Evolutionary conservation across 1,284 basidiomycete species (phyloP), one percentile per base, ranked within the genome.

Genomic region (Athelia sp.): DNA sequence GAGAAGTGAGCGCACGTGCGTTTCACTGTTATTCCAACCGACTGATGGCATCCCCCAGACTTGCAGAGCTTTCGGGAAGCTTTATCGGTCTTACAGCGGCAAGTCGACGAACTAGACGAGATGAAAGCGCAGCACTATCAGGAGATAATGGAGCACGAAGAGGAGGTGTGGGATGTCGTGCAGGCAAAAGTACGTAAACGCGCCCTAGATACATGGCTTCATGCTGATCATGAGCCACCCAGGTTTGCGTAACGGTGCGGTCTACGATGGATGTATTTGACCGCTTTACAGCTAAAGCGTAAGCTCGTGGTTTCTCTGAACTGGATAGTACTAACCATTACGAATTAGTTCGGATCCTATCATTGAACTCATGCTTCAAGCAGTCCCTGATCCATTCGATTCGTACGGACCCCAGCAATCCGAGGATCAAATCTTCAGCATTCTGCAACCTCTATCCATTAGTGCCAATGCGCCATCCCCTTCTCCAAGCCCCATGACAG

Each of bases 361-460:
- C 47, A 82, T 98, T 52, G 93, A 97, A 64, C 87, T 87, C 3
- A 88, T 98, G 79, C 75, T 97, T 2, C 86, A 93, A 62, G 79
- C 85, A 6, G 82, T 96, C 43, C 93, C 93, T 11, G 94, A 98
- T 65, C 92, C 94, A 19, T 97, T 97, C 55, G 90, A 95, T 57
- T 81, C 90, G 0, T 97, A 97, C 61, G 93, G 92, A 10, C 90
- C 90, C 14, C 84, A 88, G 2, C 89, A 88, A 57, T 77, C 89
- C 47, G 90, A 94, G 62, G 88, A 93, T 57, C 87, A 94, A 62
- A 95, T 98, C 57, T 96, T 97, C 68, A 90, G 84, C 61, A 95
- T 98, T 52, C 77, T 95, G 2, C 82, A 90, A 17, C 92, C 92
- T 23, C 78, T 87, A 48, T 89, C 86, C 32, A 86, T 88, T 56